These are phyloP conservation scores for Mycena rosella DNA, from an alignment of 768 basidiomycete species.

Conservation along the genomic window DNA sequence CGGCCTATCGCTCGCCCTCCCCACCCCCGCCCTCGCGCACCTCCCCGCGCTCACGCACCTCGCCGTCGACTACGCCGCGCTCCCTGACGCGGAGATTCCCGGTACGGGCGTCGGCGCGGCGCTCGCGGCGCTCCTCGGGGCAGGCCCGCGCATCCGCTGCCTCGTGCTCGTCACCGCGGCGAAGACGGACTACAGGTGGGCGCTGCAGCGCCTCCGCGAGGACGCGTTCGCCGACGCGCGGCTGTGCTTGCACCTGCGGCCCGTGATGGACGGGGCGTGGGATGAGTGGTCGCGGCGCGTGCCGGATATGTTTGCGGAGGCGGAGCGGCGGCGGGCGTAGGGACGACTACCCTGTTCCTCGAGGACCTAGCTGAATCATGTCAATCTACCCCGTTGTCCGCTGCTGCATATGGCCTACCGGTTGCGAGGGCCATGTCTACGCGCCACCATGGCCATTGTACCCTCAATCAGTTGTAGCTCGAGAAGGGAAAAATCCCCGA, in stretches of 20 bases:
- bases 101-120: slow-evolving; percentile 8
- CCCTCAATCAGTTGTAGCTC: too few relatives aligned
- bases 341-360: too few relatives aligned
- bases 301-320: slow-evolving; percentile 29
- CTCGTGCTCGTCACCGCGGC: slow-evolving; percentile 18
- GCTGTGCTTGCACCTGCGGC: slow-evolving; percentile 26
- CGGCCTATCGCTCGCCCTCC: slow-evolving; percentile 14
- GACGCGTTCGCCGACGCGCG: slow-evolving; percentile 25
- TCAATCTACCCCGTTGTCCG: too few relatives aligned
- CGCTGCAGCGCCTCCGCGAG: slow-evolving; percentile 16
- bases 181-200: slow-evolving; percentile 20
- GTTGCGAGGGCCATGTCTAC: too few relatives aligned
- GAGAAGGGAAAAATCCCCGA: too few relatives aligned
- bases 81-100: slow-evolving; percentile 12
- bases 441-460: too few relatives aligned
- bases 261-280: slow-evolving; percentile 25
- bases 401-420: too few relatives aligned
- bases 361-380: too few relatives aligned
- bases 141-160: not conserved
- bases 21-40: not conserved
- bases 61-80: slow-evolving; percentile 23
- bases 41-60: slow-evolving; percentile 25
- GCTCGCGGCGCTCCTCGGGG: slow-evolving; percentile 11
- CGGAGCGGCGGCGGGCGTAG: not conserved
- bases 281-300: slow-evolving; percentile 22